phyloP scores from a whole-genome alignment of 225 moss, liverwort and hornwort genomes.

The Pseudoscleropodium purum region DNA sequence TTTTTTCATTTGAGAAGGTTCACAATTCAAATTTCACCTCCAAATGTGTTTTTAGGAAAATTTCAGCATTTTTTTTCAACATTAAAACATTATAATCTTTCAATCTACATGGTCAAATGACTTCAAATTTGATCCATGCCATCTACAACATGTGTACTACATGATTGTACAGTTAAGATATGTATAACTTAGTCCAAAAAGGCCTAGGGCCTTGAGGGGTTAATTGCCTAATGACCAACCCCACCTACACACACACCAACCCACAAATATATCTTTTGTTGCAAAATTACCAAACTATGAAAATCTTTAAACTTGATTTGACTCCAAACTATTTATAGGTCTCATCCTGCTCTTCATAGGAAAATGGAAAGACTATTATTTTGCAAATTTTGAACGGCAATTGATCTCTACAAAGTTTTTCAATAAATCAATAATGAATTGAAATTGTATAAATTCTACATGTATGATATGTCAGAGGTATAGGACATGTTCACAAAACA shows the following conservation, averaged over 20 bases:
- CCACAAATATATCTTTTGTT: background rate
- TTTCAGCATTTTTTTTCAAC: too few species aligned
- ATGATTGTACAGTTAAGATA: too few species aligned
- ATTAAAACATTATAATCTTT: too few species aligned
- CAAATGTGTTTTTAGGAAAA: too few species aligned
- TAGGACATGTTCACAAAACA: background rate
- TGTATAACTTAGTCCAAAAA: too few species aligned
- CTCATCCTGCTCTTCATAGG: background rate
- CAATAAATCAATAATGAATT: background rate
- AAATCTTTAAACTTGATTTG: background rate
- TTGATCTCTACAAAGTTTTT: background rate
- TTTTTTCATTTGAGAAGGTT: too few species aligned
- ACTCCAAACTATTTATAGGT: background rate
- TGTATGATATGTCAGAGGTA: background rate
- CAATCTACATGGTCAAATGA: too few species aligned
- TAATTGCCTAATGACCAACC: too few species aligned
- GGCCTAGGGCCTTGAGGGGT: too few species aligned
- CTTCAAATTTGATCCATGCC: too few species aligned
- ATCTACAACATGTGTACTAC: too few species aligned
- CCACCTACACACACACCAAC: fast-evolving
- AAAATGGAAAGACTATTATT: background rate
- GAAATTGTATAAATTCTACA: background rate
- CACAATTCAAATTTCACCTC: too few species aligned
- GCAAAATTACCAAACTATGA: background rate
- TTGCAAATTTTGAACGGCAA: background rate